Evolutionary conservation across 2,329 filamentous ascomycete genomes (phyloP), one percentile per base, ranked within the genome.

Genomic region (Cryphonectria japonica): DNA sequence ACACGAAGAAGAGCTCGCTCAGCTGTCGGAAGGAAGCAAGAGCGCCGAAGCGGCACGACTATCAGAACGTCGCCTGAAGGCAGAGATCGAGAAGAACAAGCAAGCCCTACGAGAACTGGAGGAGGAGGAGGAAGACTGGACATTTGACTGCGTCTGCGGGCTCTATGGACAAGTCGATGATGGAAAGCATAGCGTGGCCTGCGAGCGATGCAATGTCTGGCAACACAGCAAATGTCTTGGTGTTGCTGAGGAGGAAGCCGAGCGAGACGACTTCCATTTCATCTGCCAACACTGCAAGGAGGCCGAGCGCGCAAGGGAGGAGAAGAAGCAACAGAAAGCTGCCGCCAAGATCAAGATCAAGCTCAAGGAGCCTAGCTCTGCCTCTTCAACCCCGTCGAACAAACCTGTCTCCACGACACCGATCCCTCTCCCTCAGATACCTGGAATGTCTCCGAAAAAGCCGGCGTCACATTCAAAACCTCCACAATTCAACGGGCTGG

Each of bases 161-260:
- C 87, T 94, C 32, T 91, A 97, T 79, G 96, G 96, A 32, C 92
- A 97, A 76, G 93, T 98, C 71, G 96, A 99, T 76, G 96, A 98
- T 79, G 96, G 96, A 50, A 92, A 93, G 9, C 95, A 97, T 78
- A 97, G 94, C 79, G 91, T 99, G 74, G 93, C 95, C 39, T 99
- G 96, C 81, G 96, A 99, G 78, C 91, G 87, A 75, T 99, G 96
- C 84, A 97, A 92, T 78, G 91, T 97, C 64, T 99, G 96, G 96
- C 95, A 98, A 79, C 96, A 99, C 78, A 97, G 94, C 84, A 93
- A 92, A 76, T 99, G 96, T 78, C 88, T 97, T 72, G 92, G 91
- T 57, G 92, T 98, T 74, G 87, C 88, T 62, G 88, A 97, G 76
- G 83, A 87, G 72, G 92, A 95, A 73, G 95, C 94, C 0, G 95